Evolutionary conservation across 73 alveolate genomes (phyloP).

Genomic region (Diophrys sp.): DNA sequence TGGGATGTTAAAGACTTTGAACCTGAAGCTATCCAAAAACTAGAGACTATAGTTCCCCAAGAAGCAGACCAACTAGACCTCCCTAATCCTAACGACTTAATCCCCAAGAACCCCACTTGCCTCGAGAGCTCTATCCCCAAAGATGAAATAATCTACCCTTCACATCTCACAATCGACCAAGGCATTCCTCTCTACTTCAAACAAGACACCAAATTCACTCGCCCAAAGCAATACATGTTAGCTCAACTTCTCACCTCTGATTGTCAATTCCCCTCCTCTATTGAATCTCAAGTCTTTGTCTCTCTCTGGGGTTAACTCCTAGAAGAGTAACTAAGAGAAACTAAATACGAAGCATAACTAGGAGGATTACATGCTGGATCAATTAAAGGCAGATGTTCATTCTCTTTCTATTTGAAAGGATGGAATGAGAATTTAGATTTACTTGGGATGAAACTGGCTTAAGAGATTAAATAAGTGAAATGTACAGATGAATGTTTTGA

Average conservation of each 20-base stretch:
- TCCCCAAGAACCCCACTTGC: background rate
- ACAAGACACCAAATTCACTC: background rate
- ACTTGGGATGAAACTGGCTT: background rate
- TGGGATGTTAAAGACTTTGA: slow-evolving; percentile 4
- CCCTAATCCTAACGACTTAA: background rate
- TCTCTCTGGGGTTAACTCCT: slow-evolving; percentile 24
- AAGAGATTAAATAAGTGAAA: background rate
- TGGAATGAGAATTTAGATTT: background rate
- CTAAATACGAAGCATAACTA: slow-evolving; percentile 55
- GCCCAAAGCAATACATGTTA: background rate
- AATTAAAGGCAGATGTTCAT: background rate
- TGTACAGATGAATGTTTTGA: slow-evolving; percentile 5
- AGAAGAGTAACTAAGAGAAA: slow-evolving; percentile 49
- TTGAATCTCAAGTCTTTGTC: slow-evolving; percentile 30
- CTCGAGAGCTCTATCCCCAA: background rate
- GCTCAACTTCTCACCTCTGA: slow-evolving; percentile 35
- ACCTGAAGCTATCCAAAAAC: slow-evolving; percentile 3
- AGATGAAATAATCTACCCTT: background rate
- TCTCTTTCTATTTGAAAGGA: background rate
- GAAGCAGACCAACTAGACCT: background rate
- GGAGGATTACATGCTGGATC: slow-evolving; percentile 22
- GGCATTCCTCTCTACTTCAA: background rate
- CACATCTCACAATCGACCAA: background rate
- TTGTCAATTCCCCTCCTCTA: slow-evolving; percentile 31
- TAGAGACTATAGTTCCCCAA: background rate